phyloP scores from a whole-genome alignment of 495 filamentous ascomycete species.

The Chaetomidium leptoderma region DNA sequence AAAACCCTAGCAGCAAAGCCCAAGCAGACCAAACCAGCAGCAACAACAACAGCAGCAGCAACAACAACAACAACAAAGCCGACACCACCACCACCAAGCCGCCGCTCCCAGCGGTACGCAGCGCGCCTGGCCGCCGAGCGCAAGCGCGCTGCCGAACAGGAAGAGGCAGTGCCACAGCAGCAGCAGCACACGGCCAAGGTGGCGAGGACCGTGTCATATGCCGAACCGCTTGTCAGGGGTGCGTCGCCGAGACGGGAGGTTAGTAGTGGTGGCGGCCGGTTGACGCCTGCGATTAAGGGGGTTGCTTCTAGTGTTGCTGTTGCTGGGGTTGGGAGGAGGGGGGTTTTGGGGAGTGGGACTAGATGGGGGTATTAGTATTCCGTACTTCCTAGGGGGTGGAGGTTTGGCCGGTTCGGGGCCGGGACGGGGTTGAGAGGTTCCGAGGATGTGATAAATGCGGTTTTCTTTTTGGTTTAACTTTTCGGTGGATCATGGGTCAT shows the following conservation, averaged over 20 bases:
- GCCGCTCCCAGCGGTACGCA: not conserved
- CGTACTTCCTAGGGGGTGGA: no score
- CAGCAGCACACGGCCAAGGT: not conserved
- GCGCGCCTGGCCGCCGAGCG: not conserved
- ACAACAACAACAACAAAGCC: not conserved
- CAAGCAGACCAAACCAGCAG: not conserved
- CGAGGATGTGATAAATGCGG: no score
- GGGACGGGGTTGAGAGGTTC: no score
- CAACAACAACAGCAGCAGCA: not conserved
- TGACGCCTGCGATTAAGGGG: not conserved
- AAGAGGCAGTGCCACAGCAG: not conserved
- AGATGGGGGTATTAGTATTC: no score
- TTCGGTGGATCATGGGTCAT: not conserved
- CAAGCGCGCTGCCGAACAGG: not conserved
- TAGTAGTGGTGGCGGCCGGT: not conserved
- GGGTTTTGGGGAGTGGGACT: no score
- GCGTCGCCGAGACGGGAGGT: not conserved
- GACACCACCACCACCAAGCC: not conserved
- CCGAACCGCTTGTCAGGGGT: not conserved
- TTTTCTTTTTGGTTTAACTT: not conserved
- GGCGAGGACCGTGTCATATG: not conserved
- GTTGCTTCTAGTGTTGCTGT: no score
- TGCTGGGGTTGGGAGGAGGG: no score
- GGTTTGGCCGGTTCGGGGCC: no score
- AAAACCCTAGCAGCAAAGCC: not conserved